Base-by-base conservation (phyloP, 78 protist genomes). In the Dictyostelium brefeldianum region DNA sequence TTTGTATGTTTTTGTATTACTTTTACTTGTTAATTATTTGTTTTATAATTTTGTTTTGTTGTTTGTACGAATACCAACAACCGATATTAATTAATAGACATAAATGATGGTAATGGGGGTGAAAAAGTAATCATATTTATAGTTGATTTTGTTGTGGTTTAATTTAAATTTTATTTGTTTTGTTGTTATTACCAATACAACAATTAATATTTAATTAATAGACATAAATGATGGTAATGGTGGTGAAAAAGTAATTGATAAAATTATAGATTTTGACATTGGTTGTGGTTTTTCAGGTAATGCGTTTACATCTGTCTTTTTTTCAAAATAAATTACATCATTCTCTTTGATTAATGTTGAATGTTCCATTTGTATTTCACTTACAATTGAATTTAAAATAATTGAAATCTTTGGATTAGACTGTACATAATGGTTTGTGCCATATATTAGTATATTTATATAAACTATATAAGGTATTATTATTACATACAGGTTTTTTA, bases 401-500 rank as follows among this genome's bases (percentile, higher is more conserved):
- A 10, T 36, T 51, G 47, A 20, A 75, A 47, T 53, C 48, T n/a
- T 74, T 20, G 83, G 1, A 36, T 87, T 82, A 9, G 62, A 47
- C 91, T n/a, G n/a, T n/a, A n/a, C n/a, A n/a, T n/a, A n/a, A n/a
- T n/a, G n/a, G n/a, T n/a, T n/a, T n/a, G n/a, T n/a, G n/a, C n/a
- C n/a, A n/a, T n/a, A n/a, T n/a, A n/a, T n/a, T n/a, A n/a, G n/a
- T n/a, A n/a, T n/a, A n/a, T n/a, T n/a, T n/a, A n/a, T n/a, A n/a
- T n/a, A n/a, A n/a, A n/a, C n/a, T n/a, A n/a, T n/a, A n/a, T n/a
- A n/a, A n/a, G n/a, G n/a, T n/a, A n/a, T n/a, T n/a, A n/a, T n/a
- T n/a, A n/a, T n/a, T n/a, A n/a, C 81, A 4, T 83, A 83, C 91
- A 9, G 93, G 84, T 87, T 87, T 87, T 53, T 87, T 87, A 25